Base-by-base conservation (phyloP, 352 stramenopile species). In the Globisporangium echinulatum region DNA sequence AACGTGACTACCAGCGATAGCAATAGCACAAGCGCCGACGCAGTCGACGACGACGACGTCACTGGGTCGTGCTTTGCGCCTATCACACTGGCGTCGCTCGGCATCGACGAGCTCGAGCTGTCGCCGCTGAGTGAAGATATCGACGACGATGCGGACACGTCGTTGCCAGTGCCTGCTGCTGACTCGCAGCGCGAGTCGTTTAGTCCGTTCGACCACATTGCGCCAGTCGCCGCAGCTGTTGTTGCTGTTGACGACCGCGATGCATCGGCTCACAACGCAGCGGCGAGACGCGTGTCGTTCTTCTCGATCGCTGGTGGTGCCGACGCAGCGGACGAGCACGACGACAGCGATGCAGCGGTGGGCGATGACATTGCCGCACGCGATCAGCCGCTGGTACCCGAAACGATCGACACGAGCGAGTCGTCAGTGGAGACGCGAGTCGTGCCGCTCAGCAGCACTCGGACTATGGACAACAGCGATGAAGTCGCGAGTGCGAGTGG, bases 71-170 rank as follows among this genome's bases (percentile, higher is more conserved):
- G 66, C 42, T 69, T 67, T 46, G 48, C 67, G 37, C 66, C 76
- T 25, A 71, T 84, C 38, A 82, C 74, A 1, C 38, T 86, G 38
- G 58, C 55, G 17, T 79, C 72, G 3, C 60, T 84, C 42, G 74
- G 74, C 4, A 87, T 79, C 39, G 49, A 70, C 7, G 72, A 82
- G 57, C 38, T 84, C 13, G 63, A 80, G 49, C 17, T 82, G 3
- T 84, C 76, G 38, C 71, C 74, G 10, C 13, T 71, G 43, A 52
- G 42, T 36, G 63, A 55, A 8, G 14, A 9, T 3, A 44, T 5
- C 40, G 40, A 44, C 40, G 40, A 44, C 40, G 40, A 7, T 14
- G 11, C 11, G 40, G 7, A 44, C 3, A 13, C 40, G 40, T 44
- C 46, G 10, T 48, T 15, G 43, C 13, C 43, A 17, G 13, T 48